Evolutionary conservation across 1,284 basidiomycete genomes (phyloP).

Genomic region (Megacollybia platyphylla): DNA sequence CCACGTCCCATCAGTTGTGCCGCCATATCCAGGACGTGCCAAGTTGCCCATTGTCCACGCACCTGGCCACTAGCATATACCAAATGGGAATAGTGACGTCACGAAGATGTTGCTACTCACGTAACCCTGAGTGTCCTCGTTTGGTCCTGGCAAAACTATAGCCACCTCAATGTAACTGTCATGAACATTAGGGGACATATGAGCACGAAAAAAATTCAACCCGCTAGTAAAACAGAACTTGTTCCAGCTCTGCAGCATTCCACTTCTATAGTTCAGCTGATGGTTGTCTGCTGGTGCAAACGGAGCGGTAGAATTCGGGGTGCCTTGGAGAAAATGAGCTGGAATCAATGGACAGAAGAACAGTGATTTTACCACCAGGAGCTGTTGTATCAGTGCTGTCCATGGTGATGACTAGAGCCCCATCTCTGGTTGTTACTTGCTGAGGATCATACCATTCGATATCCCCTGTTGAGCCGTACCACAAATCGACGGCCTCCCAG

Average conservation of each 20-base stretch:
- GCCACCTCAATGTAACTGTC: constrained; percentile 53
- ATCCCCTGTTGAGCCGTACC: constrained; percentile 59
- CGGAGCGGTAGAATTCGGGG: constrained; percentile 25
- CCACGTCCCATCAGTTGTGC: constrained; percentile 74
- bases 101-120: constrained; percentile 15
- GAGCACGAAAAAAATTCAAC: not conserved
- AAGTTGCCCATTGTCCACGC: constrained; percentile 90
- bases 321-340: constrained; percentile 1
- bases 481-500: constrained; percentile 56
- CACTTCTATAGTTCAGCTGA: constrained; percentile 52
- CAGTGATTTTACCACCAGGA: not conserved
- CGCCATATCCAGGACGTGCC: constrained; percentile 70
- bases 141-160: constrained; percentile 26
- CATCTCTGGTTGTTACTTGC: constrained; percentile 63
- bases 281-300: constrained; percentile 36
- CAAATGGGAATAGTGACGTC: not conserved
- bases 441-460: constrained; percentile 71
- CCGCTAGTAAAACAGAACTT: constrained; percentile 71
- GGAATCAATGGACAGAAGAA: not conserved
- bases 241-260: constrained; percentile 68
- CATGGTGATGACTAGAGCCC: constrained; percentile 65
- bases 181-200: constrained; percentile 15
- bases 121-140: constrained; percentile 27
- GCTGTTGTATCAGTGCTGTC: constrained; percentile 21
- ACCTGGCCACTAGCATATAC: constrained; percentile 37